Percentiles rank a stretch among this genome's conserved stretches.
phyloP scores from a whole-genome alignment of 139 green algal genomes.

The Chlorella sorokiniana region DNA sequence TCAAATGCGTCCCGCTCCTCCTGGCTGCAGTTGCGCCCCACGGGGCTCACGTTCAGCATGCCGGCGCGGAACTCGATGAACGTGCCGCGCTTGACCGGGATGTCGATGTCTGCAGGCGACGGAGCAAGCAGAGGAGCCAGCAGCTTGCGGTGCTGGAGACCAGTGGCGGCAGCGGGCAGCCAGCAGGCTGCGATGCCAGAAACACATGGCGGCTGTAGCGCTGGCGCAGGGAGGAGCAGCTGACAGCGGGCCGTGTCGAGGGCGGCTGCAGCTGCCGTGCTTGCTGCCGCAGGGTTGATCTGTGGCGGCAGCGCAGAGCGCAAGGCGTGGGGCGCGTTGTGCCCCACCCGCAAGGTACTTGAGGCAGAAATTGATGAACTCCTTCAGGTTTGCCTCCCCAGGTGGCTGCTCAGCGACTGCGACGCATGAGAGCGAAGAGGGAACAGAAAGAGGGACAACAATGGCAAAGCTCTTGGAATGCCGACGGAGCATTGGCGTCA shows the following conservation, averaged over 20 bases:
- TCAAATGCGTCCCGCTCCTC: slow-evolving; percentile 97
- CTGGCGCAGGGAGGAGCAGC: too few species aligned
- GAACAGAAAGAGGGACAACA: neutral
- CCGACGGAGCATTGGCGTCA: neutral
- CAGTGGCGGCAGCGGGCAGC: neutral
- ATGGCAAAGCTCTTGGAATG: neutral
- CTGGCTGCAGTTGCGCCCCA: slow-evolving; percentile 98
- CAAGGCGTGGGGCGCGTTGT: too few species aligned
- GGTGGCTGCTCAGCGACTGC: slow-evolving; percentile 52
- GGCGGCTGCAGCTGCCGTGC: too few species aligned
- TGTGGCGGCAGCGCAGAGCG: too few species aligned
- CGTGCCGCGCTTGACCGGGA: slow-evolving; percentile 98
- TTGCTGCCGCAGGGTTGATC: too few species aligned
- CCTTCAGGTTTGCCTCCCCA: slow-evolving; percentile 87
- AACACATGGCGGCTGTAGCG: too few species aligned
- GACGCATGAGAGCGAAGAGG: neutral
- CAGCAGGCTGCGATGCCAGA: too few species aligned
- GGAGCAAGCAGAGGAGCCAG: neutral
- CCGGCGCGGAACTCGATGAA: slow-evolving; percentile 99
- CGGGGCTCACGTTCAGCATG: slow-evolving; percentile 98
- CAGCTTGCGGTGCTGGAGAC: neutral
- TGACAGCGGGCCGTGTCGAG: too few species aligned
- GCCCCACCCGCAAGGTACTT: slow-evolving; percentile 61
- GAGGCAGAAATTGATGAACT: slow-evolving; percentile 93
- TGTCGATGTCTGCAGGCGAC: slow-evolving; percentile 96